A percentile compares a stretch with the other conserved stretches of the same genome.
phyloP scores from a whole-genome alignment of 2,329 filamentous ascomycete genomes.

The Aspergillus sp. region DNA sequence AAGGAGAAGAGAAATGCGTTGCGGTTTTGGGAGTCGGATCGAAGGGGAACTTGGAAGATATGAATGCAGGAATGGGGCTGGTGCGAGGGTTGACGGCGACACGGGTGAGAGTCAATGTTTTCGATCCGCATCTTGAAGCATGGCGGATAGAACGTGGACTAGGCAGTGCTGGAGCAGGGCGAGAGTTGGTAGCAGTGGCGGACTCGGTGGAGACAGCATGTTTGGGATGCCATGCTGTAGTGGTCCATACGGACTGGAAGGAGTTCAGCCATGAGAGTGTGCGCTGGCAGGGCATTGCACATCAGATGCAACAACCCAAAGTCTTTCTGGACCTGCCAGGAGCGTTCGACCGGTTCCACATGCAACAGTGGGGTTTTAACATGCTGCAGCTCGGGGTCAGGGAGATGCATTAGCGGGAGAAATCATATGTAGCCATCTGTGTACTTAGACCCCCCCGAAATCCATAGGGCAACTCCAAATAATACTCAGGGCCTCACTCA shows the following conservation, averaged over 20 bases:
- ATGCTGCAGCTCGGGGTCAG: slow-evolving; percentile 1
- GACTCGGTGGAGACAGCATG: slow-evolving; percentile 12
- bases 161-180: slow-evolving; percentile 2
- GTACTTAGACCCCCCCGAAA: too few species aligned
- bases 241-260: slow-evolving; percentile 8
- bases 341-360: slow-evolving; percentile 10
- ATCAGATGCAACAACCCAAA: slow-evolving; percentile 10
- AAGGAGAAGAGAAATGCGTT: slow-evolving; percentile 3
- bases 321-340: slow-evolving; percentile 9
- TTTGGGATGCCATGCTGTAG: slow-evolving; percentile 11
- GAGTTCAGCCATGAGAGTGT: slow-evolving; percentile 5
- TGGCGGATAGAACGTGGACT: slow-evolving; percentile 1
- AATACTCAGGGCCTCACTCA: too few species aligned
- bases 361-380: slow-evolving; percentile 17
- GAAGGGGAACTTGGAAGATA: not conserved
- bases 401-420: not conserved
- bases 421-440: too few species aligned
- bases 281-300: slow-evolving; percentile 11
- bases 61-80: slow-evolving; percentile 1
- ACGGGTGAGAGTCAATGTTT: slow-evolving; percentile 8
- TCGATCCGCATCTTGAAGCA: slow-evolving; percentile 4
- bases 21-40: slow-evolving; percentile 8
- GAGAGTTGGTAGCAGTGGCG: slow-evolving; percentile 1
- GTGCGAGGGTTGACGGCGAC: slow-evolving; percentile 3
- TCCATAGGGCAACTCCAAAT: too few species aligned